phyloP scores from a whole-genome alignment of 768 basidiomycete genomes.

The Psilocybe azurescens region DNA sequence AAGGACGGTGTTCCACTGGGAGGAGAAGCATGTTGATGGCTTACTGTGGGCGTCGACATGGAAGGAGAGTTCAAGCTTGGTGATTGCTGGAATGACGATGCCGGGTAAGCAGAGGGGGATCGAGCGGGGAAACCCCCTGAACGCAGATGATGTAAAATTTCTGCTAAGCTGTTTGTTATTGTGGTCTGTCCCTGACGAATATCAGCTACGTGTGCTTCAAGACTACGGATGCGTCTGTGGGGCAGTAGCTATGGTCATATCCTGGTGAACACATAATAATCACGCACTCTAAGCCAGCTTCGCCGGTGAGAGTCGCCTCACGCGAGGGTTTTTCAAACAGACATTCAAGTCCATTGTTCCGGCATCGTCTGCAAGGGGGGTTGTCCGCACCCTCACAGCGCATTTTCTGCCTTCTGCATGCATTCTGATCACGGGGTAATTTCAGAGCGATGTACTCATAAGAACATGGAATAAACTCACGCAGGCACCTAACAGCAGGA shows the following conservation, averaged over 20 bases:
- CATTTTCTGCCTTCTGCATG: slow-evolving; percentile 97
- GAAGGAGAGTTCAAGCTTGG: slow-evolving; percentile 69
- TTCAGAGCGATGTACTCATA: not conserved
- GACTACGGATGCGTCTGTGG: slow-evolving; percentile 85
- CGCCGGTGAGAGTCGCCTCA: slow-evolving; percentile 86
- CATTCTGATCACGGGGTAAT: slow-evolving; percentile 65
- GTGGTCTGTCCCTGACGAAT: slow-evolving; percentile 74
- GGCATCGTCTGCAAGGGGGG: slow-evolving; percentile 94
- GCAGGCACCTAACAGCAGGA: slow-evolving; percentile 67
- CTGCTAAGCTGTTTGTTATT: slow-evolving; percentile 81
- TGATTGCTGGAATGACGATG: slow-evolving; percentile 63
- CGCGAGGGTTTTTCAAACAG: slow-evolving; percentile 93
- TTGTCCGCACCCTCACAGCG: slow-evolving; percentile 96
- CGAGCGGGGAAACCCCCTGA: slow-evolving; percentile 53
- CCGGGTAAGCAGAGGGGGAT: slow-evolving; percentile 68
- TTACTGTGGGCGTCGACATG: slow-evolving; percentile 52
- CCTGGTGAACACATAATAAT: slow-evolving; percentile 5
- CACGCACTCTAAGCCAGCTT: slow-evolving; percentile 87
- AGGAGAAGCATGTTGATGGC: slow-evolving; percentile 48
- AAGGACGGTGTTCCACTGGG: slow-evolving; percentile 34
- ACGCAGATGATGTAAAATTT: slow-evolving; percentile 83
- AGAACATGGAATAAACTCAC: slow-evolving; percentile 47
- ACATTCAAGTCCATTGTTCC: slow-evolving; percentile 89
- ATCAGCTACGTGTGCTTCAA: slow-evolving; percentile 86
- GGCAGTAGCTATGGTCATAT: slow-evolving; percentile 23